Evolutionary conservation across 208 protist genomes (phyloP).

Genomic region (Acanthamoeba sp.): DNA sequence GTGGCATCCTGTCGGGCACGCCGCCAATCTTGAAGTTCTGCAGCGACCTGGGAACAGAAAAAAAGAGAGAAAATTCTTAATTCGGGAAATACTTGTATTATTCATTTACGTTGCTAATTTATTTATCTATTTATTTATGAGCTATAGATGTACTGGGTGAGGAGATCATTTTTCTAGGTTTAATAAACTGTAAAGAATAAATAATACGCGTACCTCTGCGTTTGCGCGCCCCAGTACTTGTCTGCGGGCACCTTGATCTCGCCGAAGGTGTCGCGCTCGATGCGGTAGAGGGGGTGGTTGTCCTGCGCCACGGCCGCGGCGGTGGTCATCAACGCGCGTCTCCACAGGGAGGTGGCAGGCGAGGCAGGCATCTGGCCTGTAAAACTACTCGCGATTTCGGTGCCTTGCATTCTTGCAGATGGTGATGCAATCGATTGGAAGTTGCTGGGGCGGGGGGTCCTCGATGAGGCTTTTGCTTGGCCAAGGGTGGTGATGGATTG

Average conservation of each 20-base stretch:
- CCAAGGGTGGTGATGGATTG: neutral
- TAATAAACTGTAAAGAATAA: neutral
- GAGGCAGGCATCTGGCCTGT: neutral
- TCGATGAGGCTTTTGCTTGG: too few species aligned
- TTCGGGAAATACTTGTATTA: too few species aligned
- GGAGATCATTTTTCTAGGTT: neutral
- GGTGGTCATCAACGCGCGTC: neutral
- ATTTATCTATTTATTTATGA: neutral
- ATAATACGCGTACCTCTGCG: constrained; percentile 81
- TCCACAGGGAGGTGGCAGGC: neutral
- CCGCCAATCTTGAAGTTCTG: constrained; percentile 90
- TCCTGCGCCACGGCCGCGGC: neutral
- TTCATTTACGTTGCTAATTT: too few species aligned
- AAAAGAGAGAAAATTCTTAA: neutral
- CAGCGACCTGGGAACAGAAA: constrained; percentile 79
- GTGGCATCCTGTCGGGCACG: constrained; percentile 86
- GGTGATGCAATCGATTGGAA: neutral
- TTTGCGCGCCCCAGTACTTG: constrained; percentile 91
- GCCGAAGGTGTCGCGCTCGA: constrained; percentile 90
- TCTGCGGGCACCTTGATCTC: constrained; percentile 85
- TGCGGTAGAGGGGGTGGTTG: constrained; percentile 21
- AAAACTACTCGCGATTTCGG: neutral
- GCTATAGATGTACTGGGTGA: neutral
- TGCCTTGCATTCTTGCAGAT: neutral
- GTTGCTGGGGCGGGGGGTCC: neutral